Evolutionary conservation across 2,329 filamentous ascomycete species (phyloP).

Genomic region (Neurospora crassa): DNA sequence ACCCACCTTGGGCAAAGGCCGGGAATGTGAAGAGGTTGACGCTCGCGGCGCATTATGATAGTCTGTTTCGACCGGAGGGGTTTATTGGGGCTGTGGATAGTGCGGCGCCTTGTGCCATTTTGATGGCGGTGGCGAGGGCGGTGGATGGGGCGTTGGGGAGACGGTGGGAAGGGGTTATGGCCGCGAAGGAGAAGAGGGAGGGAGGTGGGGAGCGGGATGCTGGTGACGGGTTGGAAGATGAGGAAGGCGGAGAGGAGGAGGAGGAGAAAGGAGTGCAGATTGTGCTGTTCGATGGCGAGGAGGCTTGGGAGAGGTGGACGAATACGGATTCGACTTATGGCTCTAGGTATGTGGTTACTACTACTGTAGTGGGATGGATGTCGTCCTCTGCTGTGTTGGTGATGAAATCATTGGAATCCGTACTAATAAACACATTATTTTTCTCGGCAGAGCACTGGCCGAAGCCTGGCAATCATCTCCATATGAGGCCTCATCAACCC

Average conservation of each 20-base stretch:
- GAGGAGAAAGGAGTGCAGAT: conserved; percentile 81
- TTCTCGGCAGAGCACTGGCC: conserved; percentile 52
- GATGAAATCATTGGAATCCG: not conserved
- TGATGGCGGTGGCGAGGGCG: conserved; percentile 75
- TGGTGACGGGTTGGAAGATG: conserved; percentile 76
- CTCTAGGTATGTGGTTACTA: conserved; percentile 47
- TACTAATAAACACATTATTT: not conserved
- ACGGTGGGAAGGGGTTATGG: conserved; percentile 71
- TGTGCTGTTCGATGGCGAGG: conserved; percentile 84
- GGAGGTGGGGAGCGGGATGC: conserved; percentile 31
- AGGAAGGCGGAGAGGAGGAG: conserved; percentile 69
- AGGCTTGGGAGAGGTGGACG: conserved; percentile 78
- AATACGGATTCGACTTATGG: conserved; percentile 81
- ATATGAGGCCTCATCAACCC: conserved; percentile 65
- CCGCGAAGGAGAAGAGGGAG: conserved; percentile 32
- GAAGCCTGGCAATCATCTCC: conserved; percentile 65
- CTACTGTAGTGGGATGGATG: not conserved
- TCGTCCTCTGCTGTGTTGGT: not conserved
- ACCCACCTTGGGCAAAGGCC: conserved; percentile 65
- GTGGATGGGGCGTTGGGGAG: conserved; percentile 70
- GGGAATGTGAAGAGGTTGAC: conserved; percentile 72
- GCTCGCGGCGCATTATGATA: conserved; percentile 91
- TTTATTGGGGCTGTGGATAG: conserved; percentile 94
- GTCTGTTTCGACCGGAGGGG: conserved; percentile 65
- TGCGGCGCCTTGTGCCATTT: conserved; percentile 86